Base-by-base conservation (phyloP, 441 rosid species). In the Geranium incanum region DNA sequence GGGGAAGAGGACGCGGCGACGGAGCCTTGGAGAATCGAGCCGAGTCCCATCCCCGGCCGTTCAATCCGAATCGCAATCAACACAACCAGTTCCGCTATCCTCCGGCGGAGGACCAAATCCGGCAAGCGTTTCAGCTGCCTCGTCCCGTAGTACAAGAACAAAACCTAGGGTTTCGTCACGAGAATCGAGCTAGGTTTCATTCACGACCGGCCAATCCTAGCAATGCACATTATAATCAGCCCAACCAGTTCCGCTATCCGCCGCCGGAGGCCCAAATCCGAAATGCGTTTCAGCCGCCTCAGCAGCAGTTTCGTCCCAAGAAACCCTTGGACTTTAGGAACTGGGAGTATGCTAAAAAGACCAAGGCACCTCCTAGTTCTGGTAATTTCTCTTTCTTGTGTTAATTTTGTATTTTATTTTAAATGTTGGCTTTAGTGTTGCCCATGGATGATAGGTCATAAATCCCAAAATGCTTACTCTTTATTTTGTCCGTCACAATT, bases 291-390 rank as follows among this genome's bases (percentile, higher is more conserved):
- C 87, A 80, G 36, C 85, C 78, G 50, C 80, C 73, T 19, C 75
- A 70, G 68, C 76, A 70, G 6, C 70, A 75, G n/a, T 12, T 82
- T 82, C 77, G 84, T 63, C 83, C 75, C 63, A 80, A 83, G 2
- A 87, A 84, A 80, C 86, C 86, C 16, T 80, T 84, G 57, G 91
- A 86, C 76, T 86, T 81, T 68, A 83, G 99, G 72, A 84, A 80
- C 70, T 94, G 97, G 97, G 90, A 88, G 78, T 80, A 76, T 65
- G 83, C 92, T 13, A 81, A 80, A 83, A 81, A 73, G 68, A 71
- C 79, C 18, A 52, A 52, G 38, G 84, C 81, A 68, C 83, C 89
- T 81, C 81, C 84, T 71, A 59, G 82, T 63, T 81, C 87, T 57
- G 93, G 98, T 90, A 84, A 50, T 67, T 72, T 12, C 23, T 39